A percentile compares a stretch with the other conserved stretches of the same genome.
These are phyloP conservation scores for Cryphonectria nitschkei DNA, from an alignment of 2,329 filamentous ascomycete species.

Conservation along the genomic window DNA sequence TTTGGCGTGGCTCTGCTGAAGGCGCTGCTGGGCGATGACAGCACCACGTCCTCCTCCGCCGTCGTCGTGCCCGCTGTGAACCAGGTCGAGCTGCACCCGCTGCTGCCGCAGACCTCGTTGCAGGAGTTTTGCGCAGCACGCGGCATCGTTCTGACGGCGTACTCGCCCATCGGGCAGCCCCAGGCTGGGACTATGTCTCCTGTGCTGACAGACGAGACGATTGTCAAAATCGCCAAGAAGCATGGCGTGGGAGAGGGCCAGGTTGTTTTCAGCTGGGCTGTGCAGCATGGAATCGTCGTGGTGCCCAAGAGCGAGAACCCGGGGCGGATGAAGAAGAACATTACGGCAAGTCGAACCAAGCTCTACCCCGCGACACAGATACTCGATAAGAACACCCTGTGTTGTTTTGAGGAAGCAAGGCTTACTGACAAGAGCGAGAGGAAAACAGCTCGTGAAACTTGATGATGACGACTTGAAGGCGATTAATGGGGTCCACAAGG, in stretches of 20 bases:
- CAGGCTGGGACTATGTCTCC: constrained; percentile 11
- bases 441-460: constrained; percentile 15
- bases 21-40: constrained; percentile 58
- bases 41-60: too few species aligned
- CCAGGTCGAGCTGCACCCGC: constrained; percentile 58
- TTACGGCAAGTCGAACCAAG: constrained; percentile 10
- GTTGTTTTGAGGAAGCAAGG: not conserved
- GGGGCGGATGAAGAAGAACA: constrained; percentile 25
- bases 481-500: constrained; percentile 21
- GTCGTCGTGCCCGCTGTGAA: constrained; percentile 57
- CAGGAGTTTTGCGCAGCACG: constrained; percentile 63
- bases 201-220: constrained; percentile 32
- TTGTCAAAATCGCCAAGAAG: constrained; percentile 34
- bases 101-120: constrained; percentile 59
- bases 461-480: constrained; percentile 23
- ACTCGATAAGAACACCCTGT: not conserved
- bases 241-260: constrained; percentile 24
- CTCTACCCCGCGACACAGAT: not conserved
- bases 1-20: constrained; percentile 69
- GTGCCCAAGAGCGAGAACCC: constrained; percentile 28
- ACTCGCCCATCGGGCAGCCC: constrained; percentile 54
- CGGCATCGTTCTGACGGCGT: constrained; percentile 67
- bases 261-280: constrained; percentile 24
- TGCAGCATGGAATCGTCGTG: constrained; percentile 24
- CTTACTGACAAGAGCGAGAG: not conserved